phyloP scores from a whole-genome alignment of 495 filamentous ascomycete species.

The Aspergillus sclerotioniger region DNA sequence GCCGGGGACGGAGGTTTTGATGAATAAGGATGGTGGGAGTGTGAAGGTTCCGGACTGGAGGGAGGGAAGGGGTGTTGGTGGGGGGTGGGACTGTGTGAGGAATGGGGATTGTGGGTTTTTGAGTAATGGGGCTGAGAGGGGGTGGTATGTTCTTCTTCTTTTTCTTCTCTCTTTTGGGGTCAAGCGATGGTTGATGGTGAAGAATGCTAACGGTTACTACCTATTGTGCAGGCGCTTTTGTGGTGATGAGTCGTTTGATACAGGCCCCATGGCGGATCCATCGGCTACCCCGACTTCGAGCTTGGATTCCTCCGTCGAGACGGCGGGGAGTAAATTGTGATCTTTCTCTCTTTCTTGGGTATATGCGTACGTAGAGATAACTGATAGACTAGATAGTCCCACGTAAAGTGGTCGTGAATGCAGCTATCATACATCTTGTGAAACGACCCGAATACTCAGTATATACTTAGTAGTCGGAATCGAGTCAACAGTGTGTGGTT shows the following conservation, averaged over 20 bases:
- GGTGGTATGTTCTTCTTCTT: slow-evolving; percentile 64
- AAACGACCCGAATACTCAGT: neutral
- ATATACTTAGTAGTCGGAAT: neutral
- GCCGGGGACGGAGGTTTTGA: slow-evolving; percentile 27
- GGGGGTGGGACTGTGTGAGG: slow-evolving; percentile 74
- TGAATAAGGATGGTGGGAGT: slow-evolving; percentile 32
- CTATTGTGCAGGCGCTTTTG: slow-evolving; percentile 60
- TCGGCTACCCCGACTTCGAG: slow-evolving; percentile 13
- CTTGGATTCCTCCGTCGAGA: slow-evolving; percentile 3
- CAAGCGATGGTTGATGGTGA: no score
- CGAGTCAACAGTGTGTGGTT: neutral
- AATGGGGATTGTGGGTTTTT: slow-evolving; percentile 86
- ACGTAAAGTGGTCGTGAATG: neutral
- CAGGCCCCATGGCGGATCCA: slow-evolving; percentile 36
- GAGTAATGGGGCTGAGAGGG: slow-evolving; percentile 76
- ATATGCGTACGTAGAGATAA: neutral
- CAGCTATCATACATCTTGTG: neutral
- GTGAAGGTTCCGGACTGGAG: slow-evolving; percentile 56
- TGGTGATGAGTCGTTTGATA: slow-evolving; percentile 70
- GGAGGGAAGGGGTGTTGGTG: slow-evolving; percentile 64
- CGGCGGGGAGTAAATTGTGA: neutral
- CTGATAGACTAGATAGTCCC: neutral
- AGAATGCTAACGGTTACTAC: slow-evolving; percentile 6
- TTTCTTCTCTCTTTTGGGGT: slow-evolving; percentile 7
- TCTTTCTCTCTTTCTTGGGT: neutral